phyloP scores from a whole-genome alignment of 805 yeast genomes.

The Maudiozyma pseudohumilis region DNA sequence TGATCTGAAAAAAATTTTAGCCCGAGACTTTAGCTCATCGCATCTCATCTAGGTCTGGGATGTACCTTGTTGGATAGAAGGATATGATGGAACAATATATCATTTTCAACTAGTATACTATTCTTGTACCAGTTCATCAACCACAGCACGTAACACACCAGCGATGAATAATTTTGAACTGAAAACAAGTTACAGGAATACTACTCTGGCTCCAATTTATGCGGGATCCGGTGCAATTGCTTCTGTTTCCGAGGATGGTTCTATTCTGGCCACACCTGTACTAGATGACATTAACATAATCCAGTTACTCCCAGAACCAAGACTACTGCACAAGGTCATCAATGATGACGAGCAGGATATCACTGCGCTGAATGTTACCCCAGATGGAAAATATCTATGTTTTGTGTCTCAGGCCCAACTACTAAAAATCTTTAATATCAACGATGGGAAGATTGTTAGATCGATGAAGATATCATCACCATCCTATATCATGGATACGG shows the following conservation, averaged over 20 bases:
- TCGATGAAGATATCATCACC: slow-evolving; percentile 64
- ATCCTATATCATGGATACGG: slow-evolving; percentile 66
- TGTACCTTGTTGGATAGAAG: not conserved
- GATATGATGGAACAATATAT: not conserved
- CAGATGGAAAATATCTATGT: slow-evolving; percentile 62
- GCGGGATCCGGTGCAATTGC: slow-evolving; percentile 72
- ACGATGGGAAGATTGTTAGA: slow-evolving; percentile 33
- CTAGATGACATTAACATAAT: slow-evolving; percentile 69
- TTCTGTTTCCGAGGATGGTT: slow-evolving; percentile 51
- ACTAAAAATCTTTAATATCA: slow-evolving; percentile 47
- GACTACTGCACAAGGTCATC: slow-evolving; percentile 44
- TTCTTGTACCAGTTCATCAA: not conserved
- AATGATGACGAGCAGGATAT: slow-evolving; percentile 78
- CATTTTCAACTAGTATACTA: not conserved
- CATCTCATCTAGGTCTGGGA: slow-evolving; percentile 1
- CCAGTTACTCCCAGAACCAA: slow-evolving; percentile 38
- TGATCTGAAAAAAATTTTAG: slow-evolving; percentile 6
- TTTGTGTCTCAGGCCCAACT: slow-evolving; percentile 78
- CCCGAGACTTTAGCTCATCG: slow-evolving; percentile 5
- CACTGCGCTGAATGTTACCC: slow-evolving; percentile 65
- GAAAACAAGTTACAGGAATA: slow-evolving; percentile 27
- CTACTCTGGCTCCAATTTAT: slow-evolving; percentile 68
- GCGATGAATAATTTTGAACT: slow-evolving; percentile 19
- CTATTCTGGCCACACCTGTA: slow-evolving; percentile 66
- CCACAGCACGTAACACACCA: not conserved